Percentiles rank a stretch among this genome's conserved stretches.
These are phyloP conservation scores for Melastoma candidum DNA, from an alignment of 441 rosid species.

Conservation along the genomic window DNA sequence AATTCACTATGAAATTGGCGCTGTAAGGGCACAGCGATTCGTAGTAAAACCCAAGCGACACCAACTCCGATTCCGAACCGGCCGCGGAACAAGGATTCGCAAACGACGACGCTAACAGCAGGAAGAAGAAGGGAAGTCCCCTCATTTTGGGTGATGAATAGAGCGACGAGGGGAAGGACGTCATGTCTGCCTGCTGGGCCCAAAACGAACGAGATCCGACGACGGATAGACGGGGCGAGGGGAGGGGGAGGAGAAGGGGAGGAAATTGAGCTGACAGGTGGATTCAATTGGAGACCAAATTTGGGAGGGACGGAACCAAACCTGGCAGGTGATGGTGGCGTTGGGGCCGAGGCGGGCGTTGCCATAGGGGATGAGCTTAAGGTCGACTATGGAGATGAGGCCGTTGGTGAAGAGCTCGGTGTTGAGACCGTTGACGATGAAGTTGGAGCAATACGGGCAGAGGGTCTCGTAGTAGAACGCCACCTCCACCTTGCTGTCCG, in stretches of 20 bases:
- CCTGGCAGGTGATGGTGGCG: constrained; percentile 21
- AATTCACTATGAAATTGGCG: constrained; percentile 51
- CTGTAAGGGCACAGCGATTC: constrained; percentile 81
- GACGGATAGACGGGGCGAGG: too few relatives aligned
- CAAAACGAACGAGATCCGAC: too few relatives aligned
- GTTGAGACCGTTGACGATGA: constrained; percentile 18
- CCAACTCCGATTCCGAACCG: constrained; percentile 25
- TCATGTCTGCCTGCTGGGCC: too few relatives aligned
- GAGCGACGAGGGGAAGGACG: too few relatives aligned
- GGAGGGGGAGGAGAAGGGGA: too few relatives aligned
- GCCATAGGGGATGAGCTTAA: constrained; percentile 26
- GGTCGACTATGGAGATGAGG: constrained; percentile 17
- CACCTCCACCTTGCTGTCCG: too few relatives aligned
- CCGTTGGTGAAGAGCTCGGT: constrained; percentile 10
- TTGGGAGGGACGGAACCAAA: background rate
- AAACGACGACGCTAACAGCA: too few relatives aligned
- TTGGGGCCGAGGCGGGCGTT: constrained; percentile 20
- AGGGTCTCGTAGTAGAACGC: constrained; percentile 18
- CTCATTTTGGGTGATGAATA: too few relatives aligned
- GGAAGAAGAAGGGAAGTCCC: too few relatives aligned
- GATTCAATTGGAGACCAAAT: background rate
- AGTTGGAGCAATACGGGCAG: constrained; percentile 24
- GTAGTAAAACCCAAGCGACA: constrained; percentile 52
- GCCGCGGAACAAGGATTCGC: background rate
- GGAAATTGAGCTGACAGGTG: too few relatives aligned